Evolutionary conservation across 345 rosid genomes (phyloP).

Genomic region (Turritis glabra): DNA sequence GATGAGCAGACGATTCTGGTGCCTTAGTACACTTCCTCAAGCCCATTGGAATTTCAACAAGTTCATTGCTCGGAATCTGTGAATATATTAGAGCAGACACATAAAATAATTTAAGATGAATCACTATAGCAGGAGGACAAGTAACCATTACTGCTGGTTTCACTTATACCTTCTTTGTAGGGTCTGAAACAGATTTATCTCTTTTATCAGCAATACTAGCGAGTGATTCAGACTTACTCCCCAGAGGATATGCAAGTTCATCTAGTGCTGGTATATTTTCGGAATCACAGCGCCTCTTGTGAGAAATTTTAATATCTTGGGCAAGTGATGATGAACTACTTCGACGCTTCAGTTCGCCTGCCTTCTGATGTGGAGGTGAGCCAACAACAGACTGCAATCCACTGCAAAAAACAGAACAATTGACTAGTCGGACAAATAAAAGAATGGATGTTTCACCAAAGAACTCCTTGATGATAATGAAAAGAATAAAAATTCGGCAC

Average conservation of each 20-base stretch:
- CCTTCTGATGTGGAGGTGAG: slow-evolving; percentile 46
- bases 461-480: background rate
- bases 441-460: slow-evolving; percentile 3
- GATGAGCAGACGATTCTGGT: slow-evolving; percentile 41
- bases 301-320: slow-evolving; percentile 44
- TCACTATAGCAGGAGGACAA: slow-evolving; percentile 13
- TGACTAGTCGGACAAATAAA: background rate
- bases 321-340: slow-evolving; percentile 46
- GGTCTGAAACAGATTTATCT: slow-evolving; percentile 29
- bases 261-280: slow-evolving; percentile 35
- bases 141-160: background rate
- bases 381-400: slow-evolving; percentile 56
- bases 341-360: slow-evolving; percentile 56
- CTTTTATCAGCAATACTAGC: slow-evolving; percentile 42
- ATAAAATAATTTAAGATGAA: slow-evolving; percentile 18
- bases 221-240: slow-evolving; percentile 45
- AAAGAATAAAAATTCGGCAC: background rate
- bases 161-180: slow-evolving; percentile 50
- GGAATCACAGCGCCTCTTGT: slow-evolving; percentile 52
- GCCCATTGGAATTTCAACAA: slow-evolving; percentile 47
- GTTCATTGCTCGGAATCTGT: slow-evolving; percentile 38
- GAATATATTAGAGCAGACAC: slow-evolving; percentile 12
- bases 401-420: slow-evolving; percentile 45
- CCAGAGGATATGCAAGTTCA: slow-evolving; percentile 33
- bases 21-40: slow-evolving; percentile 62